Base-by-base conservation (phyloP, 768 basidiomycete species). In the Sarcomyxa edulis region DNA sequence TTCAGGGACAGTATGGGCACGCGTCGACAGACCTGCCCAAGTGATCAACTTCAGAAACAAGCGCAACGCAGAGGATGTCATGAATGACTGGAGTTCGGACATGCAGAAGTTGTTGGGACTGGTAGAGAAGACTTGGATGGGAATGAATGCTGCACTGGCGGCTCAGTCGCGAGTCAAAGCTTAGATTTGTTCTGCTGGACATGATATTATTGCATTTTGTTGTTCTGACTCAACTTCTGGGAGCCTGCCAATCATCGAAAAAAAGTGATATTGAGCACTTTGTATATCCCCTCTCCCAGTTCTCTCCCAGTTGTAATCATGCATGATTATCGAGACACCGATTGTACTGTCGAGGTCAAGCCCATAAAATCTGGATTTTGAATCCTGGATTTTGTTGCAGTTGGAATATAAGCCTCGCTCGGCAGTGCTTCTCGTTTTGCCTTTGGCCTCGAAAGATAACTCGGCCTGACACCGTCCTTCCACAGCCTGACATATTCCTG, bases 111-210 rank as follows among this genome's bases (percentile, higher is more conserved):
- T 99, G 53, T 70, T 99, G 44, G 77, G 85, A 12, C 62, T 96
- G 28, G 88, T 93, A 10, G 96, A 99, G 67, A 97, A 97, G 76
- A 92, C 91, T n/a, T 96, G 94, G 89, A 92, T 92, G 89, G 85
- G 84, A 25, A 83, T 92, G 75, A 91, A 91, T 48, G 88, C 89
- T 23, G 88, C 89, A 8, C 77, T 87, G 56, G 88, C 89, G 32
- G 88, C 88, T 15, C 84, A 87, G 48, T 78, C 84, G 35, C 70
- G 80, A 43, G 65, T 39, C 6, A 43, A 43, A 18, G 40, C 38
- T 23, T 54, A 46, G 40, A n/a, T 8, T 36, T 27, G 8, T 11
- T 38, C 31, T 38, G n/a, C 3, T 29, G 5, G 19, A n/a, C 11
- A 34, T 32, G 15, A 12, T 7, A 27, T 35, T 46, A 31, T 47